Percentiles rank a stretch among this genome's conserved stretches.
These are phyloP conservation scores for Gossypium laxum DNA, from an alignment of 441 rosid genomes.

Conservation along the genomic window DNA sequence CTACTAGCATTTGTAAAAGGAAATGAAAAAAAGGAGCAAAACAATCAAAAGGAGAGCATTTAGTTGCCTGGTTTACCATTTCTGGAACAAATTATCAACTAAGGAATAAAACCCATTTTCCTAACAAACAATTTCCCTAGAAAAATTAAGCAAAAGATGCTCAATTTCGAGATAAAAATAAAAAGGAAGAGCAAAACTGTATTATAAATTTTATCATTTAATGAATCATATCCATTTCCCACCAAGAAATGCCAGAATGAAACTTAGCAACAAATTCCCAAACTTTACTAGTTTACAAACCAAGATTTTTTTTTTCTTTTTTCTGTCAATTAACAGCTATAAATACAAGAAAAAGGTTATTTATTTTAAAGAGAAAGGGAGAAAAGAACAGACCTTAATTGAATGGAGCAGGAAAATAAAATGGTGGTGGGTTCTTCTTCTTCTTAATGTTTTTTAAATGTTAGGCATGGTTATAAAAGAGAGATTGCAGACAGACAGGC, in stretches of 20 bases:
- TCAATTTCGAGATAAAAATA: not conserved
- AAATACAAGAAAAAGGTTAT: not conserved
- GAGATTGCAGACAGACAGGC: not conserved
- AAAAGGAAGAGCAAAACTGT: not conserved
- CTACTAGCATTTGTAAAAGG: not conserved
- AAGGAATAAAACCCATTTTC: not conserved
- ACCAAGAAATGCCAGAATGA: not conserved
- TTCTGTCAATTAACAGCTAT: too few relatives aligned
- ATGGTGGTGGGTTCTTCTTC: not conserved
- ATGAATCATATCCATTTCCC: slow-evolving; percentile 3
- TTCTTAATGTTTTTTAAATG: not conserved
- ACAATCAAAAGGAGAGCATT: not conserved
- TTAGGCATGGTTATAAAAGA: not conserved
- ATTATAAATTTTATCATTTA: not conserved
- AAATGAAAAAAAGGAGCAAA: not conserved
- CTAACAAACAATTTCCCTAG: not conserved
- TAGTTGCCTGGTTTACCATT: not conserved
- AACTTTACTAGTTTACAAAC: not conserved
- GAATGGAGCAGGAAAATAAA: not conserved
- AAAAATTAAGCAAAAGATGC: not conserved
- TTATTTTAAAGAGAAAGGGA: not conserved
- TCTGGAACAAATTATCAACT: not conserved
- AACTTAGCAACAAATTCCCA: not conserved
- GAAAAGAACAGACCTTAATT: slow-evolving; percentile 5
- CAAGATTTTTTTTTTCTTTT: not conserved